phyloP scores from a whole-genome alignment of 495 filamentous ascomycete genomes.

The Usnea hakonensis region DNA sequence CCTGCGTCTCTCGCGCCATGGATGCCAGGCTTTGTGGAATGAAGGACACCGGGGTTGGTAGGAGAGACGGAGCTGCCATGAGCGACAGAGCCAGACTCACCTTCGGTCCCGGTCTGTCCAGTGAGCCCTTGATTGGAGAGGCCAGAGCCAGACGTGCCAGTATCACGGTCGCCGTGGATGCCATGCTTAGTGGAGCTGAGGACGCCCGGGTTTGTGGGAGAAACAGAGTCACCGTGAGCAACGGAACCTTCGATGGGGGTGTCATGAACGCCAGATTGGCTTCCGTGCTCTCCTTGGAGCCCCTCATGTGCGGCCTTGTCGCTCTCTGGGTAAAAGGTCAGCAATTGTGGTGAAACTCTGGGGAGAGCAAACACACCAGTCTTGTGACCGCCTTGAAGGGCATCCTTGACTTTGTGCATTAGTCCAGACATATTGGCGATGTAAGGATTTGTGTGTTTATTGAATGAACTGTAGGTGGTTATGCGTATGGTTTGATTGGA shows the following conservation, averaged over 20 bases:
- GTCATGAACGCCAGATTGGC: slow-evolving; percentile 23
- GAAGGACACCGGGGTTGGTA: slow-evolving; percentile 12
- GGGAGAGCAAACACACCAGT: neutral
- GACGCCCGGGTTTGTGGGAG: slow-evolving; percentile 14
- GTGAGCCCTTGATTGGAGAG: slow-evolving; percentile 7
- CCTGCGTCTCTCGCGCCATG: slow-evolving; percentile 31
- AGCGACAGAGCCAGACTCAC: slow-evolving; percentile 18
- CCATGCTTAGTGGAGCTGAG: slow-evolving; percentile 25
- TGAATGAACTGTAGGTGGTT: neutral
- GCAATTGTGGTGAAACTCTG: neutral
- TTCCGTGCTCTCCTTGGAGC: slow-evolving; percentile 24
- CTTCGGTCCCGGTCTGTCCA: slow-evolving; percentile 21
- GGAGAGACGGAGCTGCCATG: slow-evolving; percentile 15
- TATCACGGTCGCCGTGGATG: slow-evolving; percentile 28
- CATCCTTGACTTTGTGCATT: slow-evolving; percentile 69
- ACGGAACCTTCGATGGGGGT: slow-evolving; percentile 15
- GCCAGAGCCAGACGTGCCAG: slow-evolving; percentile 27
- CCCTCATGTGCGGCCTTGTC: neutral
- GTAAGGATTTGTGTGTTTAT: neutral
- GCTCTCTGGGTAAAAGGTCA: neutral
- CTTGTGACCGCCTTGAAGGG: slow-evolving; percentile 42
- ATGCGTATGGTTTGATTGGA: neutral
- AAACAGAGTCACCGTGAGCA: slow-evolving; percentile 24
- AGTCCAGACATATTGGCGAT: slow-evolving; percentile 54
- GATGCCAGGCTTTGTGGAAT: slow-evolving; percentile 22